Evolutionary conservation across 2,329 filamentous ascomycete species (phyloP).

Genomic region (Anisogramma anomala): DNA sequence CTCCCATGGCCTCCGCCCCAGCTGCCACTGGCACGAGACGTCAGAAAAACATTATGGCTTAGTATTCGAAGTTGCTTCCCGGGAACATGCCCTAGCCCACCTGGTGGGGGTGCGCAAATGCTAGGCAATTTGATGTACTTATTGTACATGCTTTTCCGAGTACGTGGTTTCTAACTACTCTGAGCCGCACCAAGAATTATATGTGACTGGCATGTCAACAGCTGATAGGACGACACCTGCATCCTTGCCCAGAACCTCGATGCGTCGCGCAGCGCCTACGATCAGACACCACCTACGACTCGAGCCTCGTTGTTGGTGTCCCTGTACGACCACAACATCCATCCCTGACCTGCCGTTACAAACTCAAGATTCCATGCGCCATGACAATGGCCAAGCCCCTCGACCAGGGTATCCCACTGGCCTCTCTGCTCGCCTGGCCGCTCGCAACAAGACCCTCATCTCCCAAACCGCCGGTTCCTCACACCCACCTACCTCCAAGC

Average conservation of each 20-base stretch:
- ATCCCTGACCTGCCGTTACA: too few species aligned
- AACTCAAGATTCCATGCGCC: too few species aligned
- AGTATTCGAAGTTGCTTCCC: neutral
- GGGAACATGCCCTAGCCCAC: neutral
- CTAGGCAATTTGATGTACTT: too few species aligned
- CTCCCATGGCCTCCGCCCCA: neutral
- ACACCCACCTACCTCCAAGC: constrained; percentile 47
- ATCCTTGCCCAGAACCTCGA: neutral
- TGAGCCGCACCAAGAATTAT: neutral
- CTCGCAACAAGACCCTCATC: constrained; percentile 28
- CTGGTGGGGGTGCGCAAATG: too few species aligned
- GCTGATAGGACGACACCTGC: constrained; percentile 1
- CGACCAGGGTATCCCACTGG: constrained; percentile 21
- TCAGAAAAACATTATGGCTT: neutral
- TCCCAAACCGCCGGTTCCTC: constrained; percentile 40
- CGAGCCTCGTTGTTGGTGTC: neutral
- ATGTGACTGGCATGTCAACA: neutral
- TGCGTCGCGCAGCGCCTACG: neutral
- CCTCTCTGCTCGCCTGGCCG: constrained; percentile 30
- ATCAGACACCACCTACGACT: neutral
- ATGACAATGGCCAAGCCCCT: neutral
- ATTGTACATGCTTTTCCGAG: neutral
- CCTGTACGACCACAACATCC: neutral
- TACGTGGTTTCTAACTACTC: neutral
- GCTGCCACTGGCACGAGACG: neutral